Conservation (phyloP, 2,329 filamentous ascomycete genomes). For the Tolypocladium paradoxum region DNA sequence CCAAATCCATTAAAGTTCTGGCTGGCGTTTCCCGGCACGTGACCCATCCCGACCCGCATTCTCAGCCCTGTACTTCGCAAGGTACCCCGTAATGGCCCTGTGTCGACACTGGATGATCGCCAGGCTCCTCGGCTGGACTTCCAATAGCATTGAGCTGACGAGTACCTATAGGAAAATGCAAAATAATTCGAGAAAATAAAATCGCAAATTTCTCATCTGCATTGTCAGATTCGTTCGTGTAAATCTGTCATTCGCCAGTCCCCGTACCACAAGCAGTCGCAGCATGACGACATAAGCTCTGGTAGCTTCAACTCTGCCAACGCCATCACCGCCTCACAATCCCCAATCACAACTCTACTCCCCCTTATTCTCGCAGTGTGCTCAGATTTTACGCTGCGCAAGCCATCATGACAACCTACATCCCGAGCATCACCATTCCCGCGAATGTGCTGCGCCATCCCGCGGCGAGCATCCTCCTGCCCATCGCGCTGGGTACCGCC, state of each 20-base stretch:
- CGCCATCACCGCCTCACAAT: not conserved
- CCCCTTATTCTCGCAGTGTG: not conserved
- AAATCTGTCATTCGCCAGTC: not conserved
- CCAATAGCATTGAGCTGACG: not conserved
- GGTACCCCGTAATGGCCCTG: no score
- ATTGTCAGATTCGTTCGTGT: no score
- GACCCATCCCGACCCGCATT: no score
- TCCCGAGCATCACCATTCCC: constrained; percentile 69
- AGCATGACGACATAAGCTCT: not conserved
- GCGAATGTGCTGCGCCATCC: constrained; percentile 59
- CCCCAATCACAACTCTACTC: not conserved
- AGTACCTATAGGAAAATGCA: not conserved
- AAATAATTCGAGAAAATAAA: no score
- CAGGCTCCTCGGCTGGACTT: not conserved
- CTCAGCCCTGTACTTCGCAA: no score
- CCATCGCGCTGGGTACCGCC: constrained; percentile 60
- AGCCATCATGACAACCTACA: constrained; percentile 62
- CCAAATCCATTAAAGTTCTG: constrained; percentile 17
- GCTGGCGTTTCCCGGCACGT: constrained; percentile 12
- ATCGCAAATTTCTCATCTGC: not conserved
- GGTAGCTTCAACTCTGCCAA: not conserved
- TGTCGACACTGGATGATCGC: not conserved
- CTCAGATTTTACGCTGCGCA: not conserved
- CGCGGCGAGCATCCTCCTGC: constrained; percentile 64
- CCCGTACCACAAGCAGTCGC: not conserved